phyloP scores from a whole-genome alignment of 345 rosid genomes.

The Eucalyptus albens region DNA sequence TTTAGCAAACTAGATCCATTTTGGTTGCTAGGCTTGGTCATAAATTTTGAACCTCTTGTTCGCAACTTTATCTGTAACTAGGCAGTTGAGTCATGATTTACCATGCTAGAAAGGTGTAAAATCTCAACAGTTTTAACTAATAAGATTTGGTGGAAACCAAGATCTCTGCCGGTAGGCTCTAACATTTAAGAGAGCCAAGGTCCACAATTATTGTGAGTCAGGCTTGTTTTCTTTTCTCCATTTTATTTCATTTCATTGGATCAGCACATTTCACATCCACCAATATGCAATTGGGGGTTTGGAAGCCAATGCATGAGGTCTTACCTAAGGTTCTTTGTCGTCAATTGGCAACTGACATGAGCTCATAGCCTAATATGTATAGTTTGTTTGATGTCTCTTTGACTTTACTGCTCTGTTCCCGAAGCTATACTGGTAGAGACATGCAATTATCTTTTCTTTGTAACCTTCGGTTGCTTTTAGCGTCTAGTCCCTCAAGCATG shows the following conservation, averaged over 20 bases:
- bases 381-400: not conserved
- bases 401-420: no score
- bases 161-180: not conserved
- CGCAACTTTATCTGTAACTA: not conserved
- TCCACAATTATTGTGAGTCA: not conserved
- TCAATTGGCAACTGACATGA: not conserved
- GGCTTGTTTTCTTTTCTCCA: not conserved
- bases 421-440: no score
- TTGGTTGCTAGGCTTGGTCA: not conserved
- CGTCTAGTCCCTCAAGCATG: not conserved
- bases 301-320: not conserved
- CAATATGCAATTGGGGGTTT: not conserved
- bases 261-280: not conserved
- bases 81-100: not conserved
- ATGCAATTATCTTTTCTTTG: not conserved
- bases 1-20: not conserved
- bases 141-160: not conserved
- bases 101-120: not conserved
- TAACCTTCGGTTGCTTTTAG: not conserved
- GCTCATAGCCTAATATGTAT: not conserved
- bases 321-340: not conserved
- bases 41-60: not conserved
- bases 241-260: not conserved
- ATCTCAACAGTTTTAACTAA: not conserved
- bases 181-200: not conserved